Evolutionary conservation across 2,329 filamentous ascomycete species (phyloP).

Genomic region (Fusarium torulosum): DNA sequence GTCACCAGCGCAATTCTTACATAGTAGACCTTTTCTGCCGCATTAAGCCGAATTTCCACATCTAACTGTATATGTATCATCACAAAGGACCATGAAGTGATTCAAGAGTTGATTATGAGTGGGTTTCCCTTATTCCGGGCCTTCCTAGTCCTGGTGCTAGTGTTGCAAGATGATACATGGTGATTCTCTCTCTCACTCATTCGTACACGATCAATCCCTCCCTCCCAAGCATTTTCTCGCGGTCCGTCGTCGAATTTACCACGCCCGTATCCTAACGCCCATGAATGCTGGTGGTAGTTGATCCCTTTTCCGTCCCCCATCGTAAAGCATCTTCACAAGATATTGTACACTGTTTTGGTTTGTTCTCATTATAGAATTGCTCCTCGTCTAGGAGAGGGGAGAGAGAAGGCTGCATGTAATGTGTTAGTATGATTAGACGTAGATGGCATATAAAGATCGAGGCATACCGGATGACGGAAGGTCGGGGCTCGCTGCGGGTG

Average conservation of each 20-base stretch:
- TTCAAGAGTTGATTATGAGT: slow-evolving; percentile 41
- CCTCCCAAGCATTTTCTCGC: slow-evolving; percentile 30
- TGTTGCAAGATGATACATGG: slow-evolving; percentile 45
- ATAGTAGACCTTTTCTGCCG: slow-evolving; percentile 17
- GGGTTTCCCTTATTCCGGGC: slow-evolving; percentile 33
- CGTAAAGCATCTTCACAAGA: slow-evolving; percentile 24
- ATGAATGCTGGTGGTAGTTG: slow-evolving; percentile 43
- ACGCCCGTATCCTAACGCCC: slow-evolving; percentile 44
- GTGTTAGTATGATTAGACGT: slow-evolving; percentile 36
- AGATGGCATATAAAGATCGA: neutral
- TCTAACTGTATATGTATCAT: neutral
- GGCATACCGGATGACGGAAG: slow-evolving; percentile 72
- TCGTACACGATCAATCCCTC: slow-evolving; percentile 43
- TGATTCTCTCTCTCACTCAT: slow-evolving; percentile 26
- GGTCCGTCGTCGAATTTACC: slow-evolving; percentile 34
- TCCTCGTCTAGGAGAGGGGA: slow-evolving; percentile 67
- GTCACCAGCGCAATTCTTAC: slow-evolving; percentile 28
- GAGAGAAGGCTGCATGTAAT: slow-evolving; percentile 67
- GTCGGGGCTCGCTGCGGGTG: slow-evolving; percentile 92
- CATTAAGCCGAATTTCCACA: slow-evolving; percentile 17
- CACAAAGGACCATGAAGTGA: neutral
- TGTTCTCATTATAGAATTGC: slow-evolving; percentile 19
- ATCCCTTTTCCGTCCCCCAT: neutral
- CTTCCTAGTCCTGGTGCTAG: slow-evolving; percentile 29
- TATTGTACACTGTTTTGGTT: slow-evolving; percentile 46